These are phyloP conservation scores for Dittrichia graveolens DNA, from an alignment of 129 eudicot species.

Conservation along the genomic window DNA sequence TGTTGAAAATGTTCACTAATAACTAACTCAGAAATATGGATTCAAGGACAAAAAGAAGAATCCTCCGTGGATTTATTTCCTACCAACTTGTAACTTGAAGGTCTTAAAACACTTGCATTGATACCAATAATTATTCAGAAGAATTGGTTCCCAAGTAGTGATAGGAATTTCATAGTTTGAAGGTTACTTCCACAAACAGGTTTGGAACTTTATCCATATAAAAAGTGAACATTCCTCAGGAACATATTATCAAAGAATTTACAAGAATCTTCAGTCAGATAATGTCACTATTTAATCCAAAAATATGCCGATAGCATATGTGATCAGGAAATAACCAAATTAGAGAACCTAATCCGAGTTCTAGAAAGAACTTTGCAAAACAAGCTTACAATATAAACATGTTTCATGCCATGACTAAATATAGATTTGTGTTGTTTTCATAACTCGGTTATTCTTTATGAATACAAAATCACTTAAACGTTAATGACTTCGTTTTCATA, in stretches of 20 bases:
- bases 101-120: conserved; percentile 24
- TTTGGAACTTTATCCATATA: conserved; percentile 32
- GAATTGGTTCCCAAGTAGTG: conserved; percentile 27
- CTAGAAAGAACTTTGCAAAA: no score
- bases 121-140: conserved; percentile 23
- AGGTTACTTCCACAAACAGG: conserved; percentile 20
- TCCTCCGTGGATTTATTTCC: background rate
- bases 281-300: conserved; percentile 12
- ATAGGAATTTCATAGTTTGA: conserved; percentile 29
- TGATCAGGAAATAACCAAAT: background rate
- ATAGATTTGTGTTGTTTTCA: no score
- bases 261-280: conserved; percentile 25
- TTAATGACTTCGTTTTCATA: no score
- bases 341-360: no score
- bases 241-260: conserved; percentile 20
- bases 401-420: no score
- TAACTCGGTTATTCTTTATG: no score
- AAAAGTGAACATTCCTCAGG: conserved; percentile 21
- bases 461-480: no score
- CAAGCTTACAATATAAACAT: no score
- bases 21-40: conserved; percentile 36
- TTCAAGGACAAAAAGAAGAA: conserved; percentile 8
- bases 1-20: conserved; percentile 38
- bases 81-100: conserved; percentile 26
- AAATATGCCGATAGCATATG: background rate